These are phyloP conservation scores for Cryptococcus amylolentus DNA, from an alignment of 1,284 basidiomycete genomes.

Conservation along the genomic window DNA sequence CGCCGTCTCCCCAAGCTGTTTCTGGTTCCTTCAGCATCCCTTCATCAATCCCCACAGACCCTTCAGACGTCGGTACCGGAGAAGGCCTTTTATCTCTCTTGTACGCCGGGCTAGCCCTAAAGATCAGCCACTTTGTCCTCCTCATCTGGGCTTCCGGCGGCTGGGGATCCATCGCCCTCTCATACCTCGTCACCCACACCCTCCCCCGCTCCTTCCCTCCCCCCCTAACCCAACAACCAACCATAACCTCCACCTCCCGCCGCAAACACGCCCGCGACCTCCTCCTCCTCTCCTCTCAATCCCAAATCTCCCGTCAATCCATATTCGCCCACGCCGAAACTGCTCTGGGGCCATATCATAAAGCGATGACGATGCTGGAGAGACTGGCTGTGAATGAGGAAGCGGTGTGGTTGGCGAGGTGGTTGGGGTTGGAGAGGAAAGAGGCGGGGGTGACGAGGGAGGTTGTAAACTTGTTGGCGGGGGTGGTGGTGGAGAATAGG, in stretches of 20 bases:
- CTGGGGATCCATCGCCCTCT: constrained; percentile 76
- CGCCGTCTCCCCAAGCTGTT: constrained; percentile 30
- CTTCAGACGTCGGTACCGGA: constrained; percentile 30
- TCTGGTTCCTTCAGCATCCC: constrained; percentile 28
- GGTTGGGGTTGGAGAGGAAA: constrained; percentile 74
- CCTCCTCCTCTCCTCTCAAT: constrained; percentile 59
- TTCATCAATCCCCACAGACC: constrained; percentile 14
- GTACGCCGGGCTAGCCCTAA: constrained; percentile 40
- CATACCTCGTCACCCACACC: constrained; percentile 62
- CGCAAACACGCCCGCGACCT: constrained; percentile 56
- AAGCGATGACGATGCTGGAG: constrained; percentile 71
- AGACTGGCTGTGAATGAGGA: constrained; percentile 67
- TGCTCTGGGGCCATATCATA: constrained; percentile 77
- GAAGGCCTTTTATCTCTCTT: constrained; percentile 46
- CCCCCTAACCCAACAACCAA: constrained; percentile 51
- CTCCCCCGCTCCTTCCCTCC: constrained; percentile 53
- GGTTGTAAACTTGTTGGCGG: constrained; percentile 71
- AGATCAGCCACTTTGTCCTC: constrained; percentile 52
- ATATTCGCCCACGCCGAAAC: constrained; percentile 64
- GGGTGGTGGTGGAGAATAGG: constrained; percentile 60
- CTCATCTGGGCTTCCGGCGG: constrained; percentile 80
- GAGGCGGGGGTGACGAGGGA: constrained; percentile 82
- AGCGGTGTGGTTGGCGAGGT: constrained; percentile 69
- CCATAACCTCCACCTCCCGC: constrained; percentile 46
- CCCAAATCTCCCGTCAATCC: constrained; percentile 64